Percentiles rank a stretch among this genome's conserved stretches.
phyloP scores from a whole-genome alignment of 2,329 filamentous ascomycete species.

The Penicillium brasilianum region DNA sequence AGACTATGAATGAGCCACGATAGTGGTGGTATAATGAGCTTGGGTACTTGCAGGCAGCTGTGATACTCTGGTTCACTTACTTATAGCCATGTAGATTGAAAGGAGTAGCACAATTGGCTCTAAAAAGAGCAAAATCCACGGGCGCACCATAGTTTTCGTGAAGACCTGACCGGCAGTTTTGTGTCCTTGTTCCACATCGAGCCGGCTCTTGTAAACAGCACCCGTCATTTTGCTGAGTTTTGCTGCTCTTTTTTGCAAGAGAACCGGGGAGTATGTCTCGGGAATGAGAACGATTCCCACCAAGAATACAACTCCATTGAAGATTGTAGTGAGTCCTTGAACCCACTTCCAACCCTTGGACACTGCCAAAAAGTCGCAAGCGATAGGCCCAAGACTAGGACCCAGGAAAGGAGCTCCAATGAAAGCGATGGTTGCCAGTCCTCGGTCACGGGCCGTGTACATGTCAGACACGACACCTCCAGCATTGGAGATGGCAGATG shows the following conservation, averaged over 20 bases:
- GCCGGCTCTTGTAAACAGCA: constrained; percentile 1
- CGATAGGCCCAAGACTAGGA: background rate
- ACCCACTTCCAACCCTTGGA: constrained; percentile 2
- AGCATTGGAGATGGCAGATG: background rate
- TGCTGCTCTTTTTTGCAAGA: background rate
- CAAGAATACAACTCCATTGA: background rate
- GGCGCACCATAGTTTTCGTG: constrained; percentile 1
- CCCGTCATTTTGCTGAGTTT: background rate
- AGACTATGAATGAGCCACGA: background rate
- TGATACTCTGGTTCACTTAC: background rate
- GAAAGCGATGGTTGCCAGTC: background rate
- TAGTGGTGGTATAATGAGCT: background rate
- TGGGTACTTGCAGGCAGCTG: background rate
- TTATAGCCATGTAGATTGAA: background rate
- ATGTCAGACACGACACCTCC: background rate
- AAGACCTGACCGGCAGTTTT: background rate
- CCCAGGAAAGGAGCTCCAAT: constrained; percentile 2
- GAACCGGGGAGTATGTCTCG: background rate
- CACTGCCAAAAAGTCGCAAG: background rate
- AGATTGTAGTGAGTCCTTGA: constrained; percentile 1
- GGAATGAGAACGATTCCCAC: background rate
- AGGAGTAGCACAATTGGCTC: background rate
- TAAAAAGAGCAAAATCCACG: background rate
- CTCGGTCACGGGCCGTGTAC: background rate
- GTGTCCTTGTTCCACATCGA: background rate